Percentiles rank a stretch among this genome's conserved stretches.
Conservation (phyloP, 2,329 filamentous ascomycete species). For the Clonostachys byssicola region DNA sequence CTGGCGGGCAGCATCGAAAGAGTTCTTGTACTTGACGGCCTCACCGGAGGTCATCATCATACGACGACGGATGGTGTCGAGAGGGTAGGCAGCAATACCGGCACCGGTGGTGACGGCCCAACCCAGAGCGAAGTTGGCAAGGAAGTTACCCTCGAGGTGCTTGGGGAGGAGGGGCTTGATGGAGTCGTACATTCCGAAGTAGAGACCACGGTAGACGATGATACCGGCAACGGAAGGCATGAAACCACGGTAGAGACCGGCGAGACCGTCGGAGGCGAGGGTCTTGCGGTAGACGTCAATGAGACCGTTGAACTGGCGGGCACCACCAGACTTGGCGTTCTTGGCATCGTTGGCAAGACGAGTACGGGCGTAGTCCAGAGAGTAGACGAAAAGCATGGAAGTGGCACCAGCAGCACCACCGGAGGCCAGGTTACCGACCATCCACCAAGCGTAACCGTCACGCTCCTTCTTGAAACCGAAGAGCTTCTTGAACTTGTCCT, state of each 20-base stretch:
- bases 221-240: slow-evolving; percentile 99
- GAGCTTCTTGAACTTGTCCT: slow-evolving; percentile 99
- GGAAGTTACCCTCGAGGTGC: slow-evolving; percentile 93
- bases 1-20: slow-evolving; percentile 91
- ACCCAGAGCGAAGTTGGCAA: slow-evolving; percentile 97
- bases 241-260: slow-evolving; percentile 99
- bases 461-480: slow-evolving; percentile 99
- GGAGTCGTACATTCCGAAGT: slow-evolving; percentile 99
- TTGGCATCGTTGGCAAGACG: slow-evolving; percentile 99
- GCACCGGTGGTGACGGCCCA: slow-evolving; percentile 99
- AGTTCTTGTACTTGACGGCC: slow-evolving; percentile 99
- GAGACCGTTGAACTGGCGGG: slow-evolving; percentile 99
- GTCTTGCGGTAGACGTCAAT: slow-evolving; percentile 99
- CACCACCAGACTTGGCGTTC: slow-evolving; percentile 94
- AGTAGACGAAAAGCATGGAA: slow-evolving; percentile 99
- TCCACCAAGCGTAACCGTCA: slow-evolving; percentile 98
- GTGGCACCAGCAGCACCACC: slow-evolving; percentile 99
- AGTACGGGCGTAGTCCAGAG: slow-evolving; percentile 99
- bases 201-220: slow-evolving; percentile 99
- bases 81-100: slow-evolving; percentile 99
- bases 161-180: slow-evolving; percentile 98
- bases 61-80: slow-evolving; percentile 99
- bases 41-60: slow-evolving; percentile 99
- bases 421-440: slow-evolving; percentile 98
- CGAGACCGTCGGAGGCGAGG: slow-evolving; percentile 95